These are phyloP conservation scores for Trichocladium uniseriatum DNA, from an alignment of 495 filamentous ascomycete species.

Conservation along the genomic window DNA sequence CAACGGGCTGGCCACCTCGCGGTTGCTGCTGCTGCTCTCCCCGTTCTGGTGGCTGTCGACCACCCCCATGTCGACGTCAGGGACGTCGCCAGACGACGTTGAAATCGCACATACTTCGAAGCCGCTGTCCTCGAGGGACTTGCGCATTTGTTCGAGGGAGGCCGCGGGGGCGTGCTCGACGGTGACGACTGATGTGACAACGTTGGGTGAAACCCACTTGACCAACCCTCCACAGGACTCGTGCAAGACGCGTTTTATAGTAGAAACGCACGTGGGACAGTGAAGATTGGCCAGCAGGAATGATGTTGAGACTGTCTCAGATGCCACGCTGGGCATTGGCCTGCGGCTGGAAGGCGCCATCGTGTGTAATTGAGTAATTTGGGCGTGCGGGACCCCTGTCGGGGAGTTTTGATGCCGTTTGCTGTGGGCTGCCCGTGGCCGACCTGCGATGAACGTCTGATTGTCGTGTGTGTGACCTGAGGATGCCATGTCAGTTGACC, in stretches of 20 bases:
- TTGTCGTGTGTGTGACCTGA: not conserved
- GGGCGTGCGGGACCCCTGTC: not conserved
- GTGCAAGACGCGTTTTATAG: conserved; percentile 42
- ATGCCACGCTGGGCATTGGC: conserved; percentile 4
- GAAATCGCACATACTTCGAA: conserved; percentile 39
- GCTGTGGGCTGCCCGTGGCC: no score
- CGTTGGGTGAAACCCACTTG: conserved; percentile 45
- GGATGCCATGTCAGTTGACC: conserved; percentile 5
- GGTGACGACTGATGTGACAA: conserved; percentile 47
- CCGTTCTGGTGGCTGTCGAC: not conserved
- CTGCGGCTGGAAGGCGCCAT: conserved; percentile 18
- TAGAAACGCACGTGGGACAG: conserved; percentile 51
- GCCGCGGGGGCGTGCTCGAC: conserved; percentile 27
- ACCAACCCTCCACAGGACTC: conserved; percentile 31
- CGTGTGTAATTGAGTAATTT: not conserved
- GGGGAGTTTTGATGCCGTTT: not conserved
- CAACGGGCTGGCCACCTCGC: conserved; percentile 1
- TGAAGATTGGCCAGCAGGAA: conserved; percentile 50
- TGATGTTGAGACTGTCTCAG: conserved; percentile 33
- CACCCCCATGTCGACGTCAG: conserved; percentile 5
- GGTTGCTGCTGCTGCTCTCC: conserved; percentile 14
- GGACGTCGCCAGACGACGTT: conserved; percentile 26
- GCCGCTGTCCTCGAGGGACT: conserved; percentile 35
- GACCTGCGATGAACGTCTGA: no score
- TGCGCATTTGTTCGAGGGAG: conserved; percentile 27